These are phyloP conservation scores for Graphilbum sp. DNA, from an alignment of 2,329 filamentous ascomycete genomes.

Conservation along the genomic window DNA sequence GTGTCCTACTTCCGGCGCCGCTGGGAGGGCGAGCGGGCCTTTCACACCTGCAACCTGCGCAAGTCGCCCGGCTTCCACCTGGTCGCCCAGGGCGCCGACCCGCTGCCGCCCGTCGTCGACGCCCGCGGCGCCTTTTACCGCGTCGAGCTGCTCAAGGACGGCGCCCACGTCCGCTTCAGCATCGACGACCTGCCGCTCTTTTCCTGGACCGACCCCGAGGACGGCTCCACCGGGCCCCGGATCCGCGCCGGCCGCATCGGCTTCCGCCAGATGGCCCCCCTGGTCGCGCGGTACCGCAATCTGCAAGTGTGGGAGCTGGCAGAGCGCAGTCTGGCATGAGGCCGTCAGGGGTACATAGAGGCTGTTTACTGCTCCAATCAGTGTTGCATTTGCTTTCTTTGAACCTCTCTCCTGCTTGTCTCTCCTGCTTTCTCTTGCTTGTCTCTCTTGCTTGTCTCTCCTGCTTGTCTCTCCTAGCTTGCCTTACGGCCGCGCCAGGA, in stretches of 20 bases:
- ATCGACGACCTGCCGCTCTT: neutral
- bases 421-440: too few relatives aligned
- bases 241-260: neutral
- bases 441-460: too few relatives aligned
- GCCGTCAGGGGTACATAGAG: too few relatives aligned
- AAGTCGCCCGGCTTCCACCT: slow-evolving; percentile 2
- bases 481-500: too few relatives aligned
- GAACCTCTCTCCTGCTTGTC: too few relatives aligned
- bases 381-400: too few relatives aligned
- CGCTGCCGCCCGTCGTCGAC: neutral
- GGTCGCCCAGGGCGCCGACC: slow-evolving; percentile 1
- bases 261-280: neutral
- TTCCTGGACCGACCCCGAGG: neutral
- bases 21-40: neutral
- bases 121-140: neutral
- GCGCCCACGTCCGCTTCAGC: neutral
- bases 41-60: slow-evolving; percentile 2
- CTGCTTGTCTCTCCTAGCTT: too few relatives aligned
- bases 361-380: too few relatives aligned
- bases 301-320: neutral
- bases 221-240: neutral
- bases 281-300: slow-evolving; percentile 1
- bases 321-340: too few relatives aligned
- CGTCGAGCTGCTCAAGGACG: neutral
- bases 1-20: slow-evolving; percentile 2